A percentile compares a stretch with the other conserved stretches of the same genome.
Evolutionary conservation across 176 grass and related monocot species (phyloP).

Genomic region (Eleusine indica): DNA sequence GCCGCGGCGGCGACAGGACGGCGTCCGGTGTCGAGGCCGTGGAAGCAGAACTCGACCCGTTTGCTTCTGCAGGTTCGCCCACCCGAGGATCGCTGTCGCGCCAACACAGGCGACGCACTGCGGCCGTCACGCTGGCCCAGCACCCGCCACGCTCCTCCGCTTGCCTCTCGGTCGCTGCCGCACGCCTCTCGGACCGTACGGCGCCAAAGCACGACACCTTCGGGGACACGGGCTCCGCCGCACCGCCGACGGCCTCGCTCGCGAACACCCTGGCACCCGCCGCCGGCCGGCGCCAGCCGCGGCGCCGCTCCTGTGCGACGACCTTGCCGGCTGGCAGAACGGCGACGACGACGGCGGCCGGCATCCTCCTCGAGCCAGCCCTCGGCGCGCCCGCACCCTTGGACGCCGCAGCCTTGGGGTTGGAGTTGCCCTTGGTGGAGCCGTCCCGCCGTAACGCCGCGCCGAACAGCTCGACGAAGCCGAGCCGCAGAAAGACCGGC

Average conservation of each 20-base stretch:
- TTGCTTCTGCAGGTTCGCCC: background rate
- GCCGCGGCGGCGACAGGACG: constrained; percentile 28
- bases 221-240: constrained; percentile 42
- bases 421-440: constrained; percentile 50
- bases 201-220: constrained; percentile 53
- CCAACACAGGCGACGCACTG: background rate
- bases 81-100: background rate
- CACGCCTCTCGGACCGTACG: constrained; percentile 17
- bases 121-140: constrained; percentile 22
- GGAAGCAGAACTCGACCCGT: background rate
- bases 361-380: background rate
- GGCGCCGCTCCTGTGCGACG: constrained; percentile 11
- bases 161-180: background rate
- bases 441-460: constrained; percentile 36
- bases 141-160: background rate
- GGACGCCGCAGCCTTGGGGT: constrained; percentile 36
- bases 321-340: constrained; percentile 43
- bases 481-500: background rate
- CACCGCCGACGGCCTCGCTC: constrained; percentile 41
- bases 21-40: background rate
- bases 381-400: constrained; percentile 18
- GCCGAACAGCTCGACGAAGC: background rate
- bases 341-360: constrained; percentile 12
- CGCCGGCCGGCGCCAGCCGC: constrained; percentile 34
- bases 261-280: constrained; percentile 40